Percentiles rank a stretch among this genome's conserved stretches.
Conservation (phyloP, 2,329 filamentous ascomycete species). For the Monascus ruber region DNA sequence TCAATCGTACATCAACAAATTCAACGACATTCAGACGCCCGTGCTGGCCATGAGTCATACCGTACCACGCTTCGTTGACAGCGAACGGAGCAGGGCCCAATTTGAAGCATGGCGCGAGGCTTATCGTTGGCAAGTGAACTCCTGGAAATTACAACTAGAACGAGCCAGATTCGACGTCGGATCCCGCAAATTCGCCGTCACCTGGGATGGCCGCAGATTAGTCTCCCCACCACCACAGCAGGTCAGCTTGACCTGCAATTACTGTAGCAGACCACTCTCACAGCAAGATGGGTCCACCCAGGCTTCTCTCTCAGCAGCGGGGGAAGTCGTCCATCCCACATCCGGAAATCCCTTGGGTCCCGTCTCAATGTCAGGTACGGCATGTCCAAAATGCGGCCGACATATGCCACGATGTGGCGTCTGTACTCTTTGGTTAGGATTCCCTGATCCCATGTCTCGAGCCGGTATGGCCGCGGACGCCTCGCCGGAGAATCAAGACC, state of each 20-base stretch:
- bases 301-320: conserved; percentile 12
- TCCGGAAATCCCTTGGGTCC: conserved; percentile 25
- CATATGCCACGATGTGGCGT: conserved; percentile 53
- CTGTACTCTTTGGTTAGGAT: conserved; percentile 51
- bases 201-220: conserved; percentile 38
- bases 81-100: conserved; percentile 39
- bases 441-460: conserved; percentile 42
- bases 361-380: conserved; percentile 35
- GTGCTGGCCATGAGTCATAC: conserved; percentile 50
- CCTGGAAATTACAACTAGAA: conserved; percentile 49
- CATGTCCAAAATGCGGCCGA: conserved; percentile 50
- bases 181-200: conserved; percentile 42
- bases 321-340: conserved; percentile 25
- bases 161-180: conserved; percentile 49
- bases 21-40: conserved; percentile 51
- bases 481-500: conserved; percentile 9
- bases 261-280: conserved; percentile 48
- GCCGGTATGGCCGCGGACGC: conserved; percentile 24
- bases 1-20: conserved; percentile 48
- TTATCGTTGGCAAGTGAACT: conserved; percentile 50
- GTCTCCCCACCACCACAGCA: conserved; percentile 41
- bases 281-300: conserved; percentile 29
- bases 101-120: conserved; percentile 51
- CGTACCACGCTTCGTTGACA: conserved; percentile 47
- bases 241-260: conserved; percentile 47